A percentile compares a stretch with the other conserved stretches of the same genome.
phyloP scores from a whole-genome alignment of 768 basidiomycete species.

The Strobilomyces dryophilus region DNA sequence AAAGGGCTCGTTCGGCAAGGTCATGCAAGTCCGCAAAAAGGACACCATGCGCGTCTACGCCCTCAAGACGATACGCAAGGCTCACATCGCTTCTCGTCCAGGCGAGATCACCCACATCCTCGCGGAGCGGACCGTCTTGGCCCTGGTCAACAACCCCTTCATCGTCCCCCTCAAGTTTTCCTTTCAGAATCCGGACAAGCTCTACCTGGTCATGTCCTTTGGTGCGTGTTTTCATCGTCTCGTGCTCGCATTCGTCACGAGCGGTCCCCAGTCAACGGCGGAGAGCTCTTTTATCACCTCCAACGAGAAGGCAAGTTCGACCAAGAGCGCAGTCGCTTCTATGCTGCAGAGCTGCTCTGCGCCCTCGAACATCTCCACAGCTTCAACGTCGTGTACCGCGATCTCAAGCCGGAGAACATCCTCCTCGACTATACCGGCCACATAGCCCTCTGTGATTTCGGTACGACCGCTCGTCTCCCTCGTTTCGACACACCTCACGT shows the following conservation, averaged over 20 bases:
- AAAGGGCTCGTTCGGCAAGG: constrained; percentile 97
- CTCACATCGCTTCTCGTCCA: constrained; percentile 91
- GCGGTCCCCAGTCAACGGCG: constrained; percentile 73
- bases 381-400: constrained; percentile 98
- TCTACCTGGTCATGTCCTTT: constrained; percentile 97
- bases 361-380: constrained; percentile 94
- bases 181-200: constrained; percentile 96
- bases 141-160: constrained; percentile 97
- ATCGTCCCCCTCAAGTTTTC: constrained; percentile 99
- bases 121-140: constrained; percentile 94
- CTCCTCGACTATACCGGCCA: constrained; percentile 96
- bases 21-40: constrained; percentile 99
- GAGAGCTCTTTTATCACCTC: constrained; percentile 96
- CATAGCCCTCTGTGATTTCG: constrained; percentile 97
- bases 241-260: neutral
- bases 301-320: constrained; percentile 97
- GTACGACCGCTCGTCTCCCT: constrained; percentile 31
- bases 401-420: constrained; percentile 98
- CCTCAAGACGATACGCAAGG: constrained; percentile 96
- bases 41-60: constrained; percentile 98
- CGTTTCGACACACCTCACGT: constrained; percentile 2
- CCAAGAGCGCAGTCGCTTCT: constrained; percentile 89
- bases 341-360: constrained; percentile 94
- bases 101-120: constrained; percentile 98
- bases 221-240: constrained; percentile 43